These are phyloP conservation scores for Eutrema japonicum DNA, from an alignment of 345 rosid species.

Conservation along the genomic window DNA sequence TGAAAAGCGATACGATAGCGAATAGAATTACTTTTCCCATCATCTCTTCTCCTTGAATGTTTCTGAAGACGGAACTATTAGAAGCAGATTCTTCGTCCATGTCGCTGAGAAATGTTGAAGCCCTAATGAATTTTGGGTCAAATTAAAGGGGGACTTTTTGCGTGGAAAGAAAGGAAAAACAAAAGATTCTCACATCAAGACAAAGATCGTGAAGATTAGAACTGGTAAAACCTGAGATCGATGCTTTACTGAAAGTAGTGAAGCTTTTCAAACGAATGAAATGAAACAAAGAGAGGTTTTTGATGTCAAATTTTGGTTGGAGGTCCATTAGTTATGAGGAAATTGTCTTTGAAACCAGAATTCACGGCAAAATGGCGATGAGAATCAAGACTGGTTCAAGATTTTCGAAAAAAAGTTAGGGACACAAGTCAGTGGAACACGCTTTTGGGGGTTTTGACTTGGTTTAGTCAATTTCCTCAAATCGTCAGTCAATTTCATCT, in stretches of 20 bases:
- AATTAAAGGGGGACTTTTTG: constrained; percentile 1
- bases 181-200: constrained; percentile 28
- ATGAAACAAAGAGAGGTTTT: background rate
- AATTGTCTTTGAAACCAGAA: constrained; percentile 6
- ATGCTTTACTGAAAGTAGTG: background rate
- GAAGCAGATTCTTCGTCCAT: constrained; percentile 54
- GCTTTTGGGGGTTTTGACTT: constrained; percentile 25
- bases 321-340: constrained; percentile 9
- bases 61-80: constrained; percentile 22
- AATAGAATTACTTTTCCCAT: constrained; percentile 63
- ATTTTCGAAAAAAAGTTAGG: constrained; percentile 16
- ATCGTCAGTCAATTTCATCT: background rate
- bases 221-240: background rate
- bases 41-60: constrained; percentile 49
- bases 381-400: constrained; percentile 36
- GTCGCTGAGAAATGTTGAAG: constrained; percentile 7
- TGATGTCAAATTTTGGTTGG: background rate
- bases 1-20: constrained; percentile 55
- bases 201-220: constrained; percentile 17
- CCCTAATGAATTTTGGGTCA: background rate
- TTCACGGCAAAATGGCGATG: constrained; percentile 9
- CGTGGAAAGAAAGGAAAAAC: constrained; percentile 8
- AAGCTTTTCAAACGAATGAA: background rate
- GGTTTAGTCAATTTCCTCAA: constrained; percentile 9
- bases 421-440: constrained; percentile 42